Percentiles rank a stretch among this genome's conserved stretches.
These are phyloP conservation scores for Glonium stellatum DNA, from an alignment of 495 filamentous ascomycete genomes.

Conservation along the genomic window DNA sequence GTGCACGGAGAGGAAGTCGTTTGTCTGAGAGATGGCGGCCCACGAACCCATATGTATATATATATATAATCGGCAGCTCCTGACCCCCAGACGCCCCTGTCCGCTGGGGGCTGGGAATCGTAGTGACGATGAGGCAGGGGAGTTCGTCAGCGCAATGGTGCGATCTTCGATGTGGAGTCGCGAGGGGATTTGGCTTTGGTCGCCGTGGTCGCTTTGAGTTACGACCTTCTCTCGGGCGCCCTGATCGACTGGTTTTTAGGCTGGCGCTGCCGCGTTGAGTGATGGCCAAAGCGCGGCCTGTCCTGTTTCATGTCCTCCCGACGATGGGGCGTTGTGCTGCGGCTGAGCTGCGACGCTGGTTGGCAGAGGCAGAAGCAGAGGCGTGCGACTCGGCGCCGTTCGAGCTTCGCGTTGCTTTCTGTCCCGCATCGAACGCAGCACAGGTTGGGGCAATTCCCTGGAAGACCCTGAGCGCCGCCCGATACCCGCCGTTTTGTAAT, in stretches of 20 bases:
- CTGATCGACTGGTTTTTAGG: not conserved
- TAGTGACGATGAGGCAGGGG: slow-evolving; percentile 10
- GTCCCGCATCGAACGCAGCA: not conserved
- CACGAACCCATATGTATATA: not conserved
- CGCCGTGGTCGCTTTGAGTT: not conserved
- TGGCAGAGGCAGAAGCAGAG: not conserved
- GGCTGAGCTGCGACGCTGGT: not conserved
- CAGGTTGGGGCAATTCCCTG: not conserved
- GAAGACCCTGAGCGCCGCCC: too few relatives aligned
- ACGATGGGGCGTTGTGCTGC: not conserved
- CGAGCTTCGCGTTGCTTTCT: not conserved
- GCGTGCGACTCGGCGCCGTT: not conserved
- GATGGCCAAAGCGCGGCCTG: not conserved
- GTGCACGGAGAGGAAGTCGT: not conserved
- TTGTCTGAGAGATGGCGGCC: not conserved
- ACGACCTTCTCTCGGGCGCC: not conserved
- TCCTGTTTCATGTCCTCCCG: not conserved
- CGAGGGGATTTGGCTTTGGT: not conserved
- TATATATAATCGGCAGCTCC: not conserved
- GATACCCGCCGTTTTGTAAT: not conserved
- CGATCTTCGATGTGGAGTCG: slow-evolving; percentile 23
- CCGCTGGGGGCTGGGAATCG: not conserved
- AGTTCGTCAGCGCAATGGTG: slow-evolving; percentile 12
- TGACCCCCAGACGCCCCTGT: not conserved
- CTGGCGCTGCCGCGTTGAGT: too few relatives aligned